phyloP scores from a whole-genome alignment of 495 filamentous ascomycete species.

The Trichocladium uniseriatum region DNA sequence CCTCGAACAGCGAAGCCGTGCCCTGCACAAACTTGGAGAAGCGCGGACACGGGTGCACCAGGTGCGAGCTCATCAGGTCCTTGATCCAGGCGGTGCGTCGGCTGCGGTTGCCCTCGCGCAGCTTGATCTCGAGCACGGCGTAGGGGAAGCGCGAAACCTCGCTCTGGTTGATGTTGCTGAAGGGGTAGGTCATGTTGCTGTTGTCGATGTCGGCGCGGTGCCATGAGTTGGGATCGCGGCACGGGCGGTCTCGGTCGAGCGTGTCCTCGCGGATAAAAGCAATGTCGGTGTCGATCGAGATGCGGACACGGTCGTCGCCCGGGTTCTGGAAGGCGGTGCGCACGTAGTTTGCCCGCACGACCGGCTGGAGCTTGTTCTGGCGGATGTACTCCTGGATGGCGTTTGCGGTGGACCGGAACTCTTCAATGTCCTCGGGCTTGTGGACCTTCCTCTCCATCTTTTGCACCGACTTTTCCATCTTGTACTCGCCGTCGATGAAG shows the following conservation, averaged over 20 bases:
- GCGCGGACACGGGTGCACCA: slow-evolving; percentile 77
- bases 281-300: slow-evolving; percentile 86
- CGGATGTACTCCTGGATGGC: slow-evolving; percentile 74
- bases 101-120: slow-evolving; percentile 57
- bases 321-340: slow-evolving; percentile 96
- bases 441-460: slow-evolving; percentile 66
- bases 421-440: slow-evolving; percentile 51
- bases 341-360: slow-evolving; percentile 85
- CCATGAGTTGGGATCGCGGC: slow-evolving; percentile 80
- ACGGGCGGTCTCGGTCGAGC: slow-evolving; percentile 73
- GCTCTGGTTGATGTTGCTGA: slow-evolving; percentile 72
- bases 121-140: slow-evolving; percentile 86
- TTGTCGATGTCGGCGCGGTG: slow-evolving; percentile 86
- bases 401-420: slow-evolving; percentile 61
- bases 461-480: slow-evolving; percentile 80
- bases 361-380: slow-evolving; percentile 67
- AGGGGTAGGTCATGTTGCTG: slow-evolving; percentile 73
- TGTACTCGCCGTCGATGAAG: slow-evolving; percentile 79
- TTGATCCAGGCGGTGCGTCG: slow-evolving; percentile 69
- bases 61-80: slow-evolving; percentile 83
- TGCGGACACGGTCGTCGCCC: slow-evolving; percentile 78
- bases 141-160: slow-evolving; percentile 90
- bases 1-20: slow-evolving; percentile 82
- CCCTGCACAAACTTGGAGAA: slow-evolving; percentile 98
- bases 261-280: slow-evolving; percentile 89